Evolutionary conservation across 495 filamentous ascomycete genomes (phyloP).

Genomic region (Penicillium crystallinum): DNA sequence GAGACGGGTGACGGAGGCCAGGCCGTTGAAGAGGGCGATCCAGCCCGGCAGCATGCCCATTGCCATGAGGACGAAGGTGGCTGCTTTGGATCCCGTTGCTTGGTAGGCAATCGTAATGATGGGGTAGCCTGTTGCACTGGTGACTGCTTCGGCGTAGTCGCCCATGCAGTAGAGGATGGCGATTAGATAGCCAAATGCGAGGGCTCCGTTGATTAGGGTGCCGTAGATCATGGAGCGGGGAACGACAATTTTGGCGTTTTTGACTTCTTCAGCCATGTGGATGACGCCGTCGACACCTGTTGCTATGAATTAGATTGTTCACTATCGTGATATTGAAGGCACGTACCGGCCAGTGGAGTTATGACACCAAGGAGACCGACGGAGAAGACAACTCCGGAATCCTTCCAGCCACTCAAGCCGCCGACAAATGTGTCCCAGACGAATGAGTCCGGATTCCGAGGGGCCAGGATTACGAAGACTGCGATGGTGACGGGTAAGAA

Average conservation of each 20-base stretch:
- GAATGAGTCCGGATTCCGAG: slow-evolving; percentile 36
- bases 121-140: slow-evolving; percentile 41
- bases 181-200: slow-evolving; percentile 39
- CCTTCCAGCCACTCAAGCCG: slow-evolving; percentile 40
- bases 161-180: slow-evolving; percentile 41
- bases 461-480: slow-evolving; percentile 39
- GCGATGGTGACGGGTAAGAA: slow-evolving; percentile 44
- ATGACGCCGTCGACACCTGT: slow-evolving; percentile 32
- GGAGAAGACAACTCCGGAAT: slow-evolving; percentile 36
- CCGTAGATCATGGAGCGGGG: slow-evolving; percentile 37
- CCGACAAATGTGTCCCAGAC: slow-evolving; percentile 44
- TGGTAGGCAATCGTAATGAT: slow-evolving; percentile 51
- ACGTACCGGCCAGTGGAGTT: slow-evolving; percentile 25
- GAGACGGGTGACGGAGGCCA: slow-evolving; percentile 50
- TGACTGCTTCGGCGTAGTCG: slow-evolving; percentile 30
- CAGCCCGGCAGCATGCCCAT: slow-evolving; percentile 35
- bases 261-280: slow-evolving; percentile 43
- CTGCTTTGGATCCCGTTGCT: slow-evolving; percentile 40
- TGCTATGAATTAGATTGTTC: neutral
- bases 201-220: slow-evolving; percentile 37
- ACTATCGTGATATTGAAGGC: neutral
- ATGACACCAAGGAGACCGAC: slow-evolving; percentile 34
- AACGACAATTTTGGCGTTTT: slow-evolving; percentile 36
- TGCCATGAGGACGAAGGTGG: slow-evolving; percentile 41
- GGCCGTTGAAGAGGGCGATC: slow-evolving; percentile 41